phyloP scores from a whole-genome alignment of 106 monocot genomes.

The Hemerocallis citrina region DNA sequence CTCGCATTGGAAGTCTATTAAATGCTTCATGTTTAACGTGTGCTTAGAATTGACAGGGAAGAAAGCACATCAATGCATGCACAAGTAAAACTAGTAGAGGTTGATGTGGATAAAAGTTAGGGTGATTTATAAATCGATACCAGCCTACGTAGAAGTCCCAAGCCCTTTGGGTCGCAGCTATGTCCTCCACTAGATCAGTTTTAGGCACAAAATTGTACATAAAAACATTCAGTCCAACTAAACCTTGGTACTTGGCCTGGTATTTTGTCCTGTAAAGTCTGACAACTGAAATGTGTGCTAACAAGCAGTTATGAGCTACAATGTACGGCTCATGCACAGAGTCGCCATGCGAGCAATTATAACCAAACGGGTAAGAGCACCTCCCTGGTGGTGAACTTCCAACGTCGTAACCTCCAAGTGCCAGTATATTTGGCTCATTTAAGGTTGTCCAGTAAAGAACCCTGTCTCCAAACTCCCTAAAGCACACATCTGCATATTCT shows the following conservation, averaged over 20 bases:
- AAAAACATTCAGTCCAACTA: no score
- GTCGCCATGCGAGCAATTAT: slow-evolving; percentile 10
- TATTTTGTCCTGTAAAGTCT: slow-evolving; percentile 18
- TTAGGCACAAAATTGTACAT: no score
- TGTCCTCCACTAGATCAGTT: no score
- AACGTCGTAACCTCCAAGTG: slow-evolving; percentile 2
- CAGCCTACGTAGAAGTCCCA: no score
- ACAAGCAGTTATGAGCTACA: slow-evolving; percentile 7
- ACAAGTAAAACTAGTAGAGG: neutral
- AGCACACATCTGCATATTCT: slow-evolving; percentile 42
- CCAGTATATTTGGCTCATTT: slow-evolving; percentile 13
- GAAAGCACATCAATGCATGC: no score
- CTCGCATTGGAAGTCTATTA: no score
- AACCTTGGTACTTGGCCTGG: neutral
- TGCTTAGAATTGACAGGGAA: no score
- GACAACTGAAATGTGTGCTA: slow-evolving; percentile 17
- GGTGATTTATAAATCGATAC: neutral
- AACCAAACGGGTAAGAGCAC: slow-evolving; percentile 32
- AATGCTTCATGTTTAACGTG: no score
- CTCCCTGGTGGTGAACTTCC: slow-evolving; percentile 16
- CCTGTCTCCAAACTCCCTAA: slow-evolving; percentile 38
- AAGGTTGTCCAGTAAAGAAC: slow-evolving; percentile 27
- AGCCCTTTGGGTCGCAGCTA: no score
- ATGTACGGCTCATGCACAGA: slow-evolving; percentile 19
- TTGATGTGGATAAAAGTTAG: neutral